Conservation (phyloP, 228 moss, liverwort and hornwort genomes). For the Sphagnum fallax region DNA sequence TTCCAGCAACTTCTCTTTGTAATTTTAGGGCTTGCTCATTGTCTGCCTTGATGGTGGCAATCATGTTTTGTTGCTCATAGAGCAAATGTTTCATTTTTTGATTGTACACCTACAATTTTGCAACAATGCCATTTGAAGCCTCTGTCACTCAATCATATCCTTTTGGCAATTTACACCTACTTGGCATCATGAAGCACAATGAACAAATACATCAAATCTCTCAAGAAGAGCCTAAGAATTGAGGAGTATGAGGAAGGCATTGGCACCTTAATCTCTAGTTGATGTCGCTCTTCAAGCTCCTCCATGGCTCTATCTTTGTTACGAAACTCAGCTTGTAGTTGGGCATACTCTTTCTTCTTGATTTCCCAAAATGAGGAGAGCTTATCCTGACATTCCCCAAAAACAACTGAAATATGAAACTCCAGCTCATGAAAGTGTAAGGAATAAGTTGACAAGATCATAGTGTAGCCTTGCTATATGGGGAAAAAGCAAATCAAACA, state of each 20-base stretch:
- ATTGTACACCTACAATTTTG: slow-evolving; percentile 35
- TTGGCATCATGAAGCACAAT: too few species aligned
- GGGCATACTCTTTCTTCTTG: slow-evolving; percentile 79
- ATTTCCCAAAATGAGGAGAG: slow-evolving; percentile 83
- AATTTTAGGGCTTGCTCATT: slow-evolving; percentile 74
- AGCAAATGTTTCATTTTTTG: slow-evolving; percentile 42
- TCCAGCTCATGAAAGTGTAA: not conserved
- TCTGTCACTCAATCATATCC: too few species aligned
- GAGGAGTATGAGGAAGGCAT: not conserved
- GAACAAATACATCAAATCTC: too few species aligned
- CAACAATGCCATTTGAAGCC: too few species aligned
- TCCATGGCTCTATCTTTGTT: slow-evolving; percentile 68
- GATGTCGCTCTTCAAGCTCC: slow-evolving; percentile 78
- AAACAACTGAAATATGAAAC: not conserved
- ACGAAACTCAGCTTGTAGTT: slow-evolving; percentile 47
- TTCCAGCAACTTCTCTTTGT: slow-evolving; percentile 56
- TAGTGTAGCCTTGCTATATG: not conserved
- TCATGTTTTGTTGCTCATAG: slow-evolving; percentile 73
- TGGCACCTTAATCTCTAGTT: slow-evolving; percentile 68
- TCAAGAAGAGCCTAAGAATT: too few species aligned
- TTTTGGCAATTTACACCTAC: too few species aligned
- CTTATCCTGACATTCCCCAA: slow-evolving; percentile 43
- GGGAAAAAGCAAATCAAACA: not conserved
- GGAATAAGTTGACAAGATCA: not conserved
- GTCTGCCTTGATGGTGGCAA: slow-evolving; percentile 59